Evolutionary conservation across 345 rosid species (phyloP), one percentile per base, ranked within the genome.

Genomic region (Salix brachista): DNA sequence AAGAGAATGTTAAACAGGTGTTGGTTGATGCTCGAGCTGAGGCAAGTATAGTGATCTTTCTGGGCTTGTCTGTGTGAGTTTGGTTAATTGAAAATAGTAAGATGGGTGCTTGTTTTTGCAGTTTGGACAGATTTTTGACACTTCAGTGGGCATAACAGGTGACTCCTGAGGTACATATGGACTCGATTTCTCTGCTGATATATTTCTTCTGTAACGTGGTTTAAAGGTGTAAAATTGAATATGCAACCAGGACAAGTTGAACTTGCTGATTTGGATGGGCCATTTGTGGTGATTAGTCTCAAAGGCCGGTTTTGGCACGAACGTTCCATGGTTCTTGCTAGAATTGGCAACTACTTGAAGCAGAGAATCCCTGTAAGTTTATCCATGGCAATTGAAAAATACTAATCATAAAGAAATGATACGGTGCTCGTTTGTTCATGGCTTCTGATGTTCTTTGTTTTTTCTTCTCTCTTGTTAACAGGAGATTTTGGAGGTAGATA

Each of bases 231-330:
- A 17, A 1, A 65, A 54, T 19, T 16, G 11, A 68, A 36, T 37
- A 65, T 71, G 72, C 30, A 50, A 46, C 30, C 44, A 90, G 92
- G 96, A 67, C 83, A 80, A 86, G 94, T 81, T 67, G 94, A 91
- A 75, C 82, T 95, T 72, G 93, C 93, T 14, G 97, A 95, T 68
- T 77, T 95, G 78, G 99, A 93, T 85, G 99, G 99, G 64, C 96
- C 94, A 1, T 95, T 88, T 79, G 99, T 93, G 81, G 93, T 80
- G 88, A 91, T 95, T 73, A 88, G 92, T 67, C 91, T 91, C 28
- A 88, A 81, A 74, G 97, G 99, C 54, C 85, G 96, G 80, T 90
- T 95, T 85, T 93, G 99, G 99, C 99, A 93, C 73, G 77, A 87
- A 77, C 96, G 97, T 34, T 83, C 99, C 17, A 85, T 78, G 34